These are phyloP conservation scores for Pseudomassariella vexata DNA, from an alignment of 2,329 filamentous ascomycete species.

Conservation along the genomic window DNA sequence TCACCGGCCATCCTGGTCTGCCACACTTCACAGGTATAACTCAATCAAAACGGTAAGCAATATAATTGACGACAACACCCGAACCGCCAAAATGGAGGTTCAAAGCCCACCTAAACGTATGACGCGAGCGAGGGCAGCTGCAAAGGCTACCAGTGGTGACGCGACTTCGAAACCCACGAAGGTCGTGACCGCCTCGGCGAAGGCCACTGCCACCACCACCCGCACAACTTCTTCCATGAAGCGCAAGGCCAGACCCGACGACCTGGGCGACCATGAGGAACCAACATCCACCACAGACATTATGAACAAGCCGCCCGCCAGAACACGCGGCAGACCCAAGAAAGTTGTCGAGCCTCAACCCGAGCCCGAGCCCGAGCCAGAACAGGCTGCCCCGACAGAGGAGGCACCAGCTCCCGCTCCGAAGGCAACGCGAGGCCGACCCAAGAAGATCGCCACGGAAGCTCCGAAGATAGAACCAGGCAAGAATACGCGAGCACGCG, in stretches of 20 bases:
- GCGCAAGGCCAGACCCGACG: constrained; percentile 51
- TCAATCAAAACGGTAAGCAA: constrained; percentile 5
- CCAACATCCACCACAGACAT: constrained; percentile 13
- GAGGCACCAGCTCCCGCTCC: constrained; percentile 16
- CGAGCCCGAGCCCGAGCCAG: constrained; percentile 21
- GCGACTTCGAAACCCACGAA: constrained; percentile 39
- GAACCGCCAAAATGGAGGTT: constrained; percentile 38
- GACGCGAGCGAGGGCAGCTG: constrained; percentile 44
- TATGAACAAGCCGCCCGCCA: constrained; percentile 28
- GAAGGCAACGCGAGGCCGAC: constrained; percentile 36
- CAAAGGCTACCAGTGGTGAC: constrained; percentile 25
- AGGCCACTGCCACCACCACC: constrained; percentile 26
- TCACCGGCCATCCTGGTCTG: too few relatives aligned
- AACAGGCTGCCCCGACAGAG: constrained; percentile 19
- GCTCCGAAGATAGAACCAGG: constrained; percentile 19
- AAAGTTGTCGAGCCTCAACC: constrained; percentile 29
- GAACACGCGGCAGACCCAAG: constrained; percentile 40
- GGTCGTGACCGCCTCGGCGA: constrained; percentile 24
- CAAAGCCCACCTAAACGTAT: constrained; percentile 54
- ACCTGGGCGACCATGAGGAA: constrained; percentile 42
- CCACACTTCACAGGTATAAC: too few relatives aligned
- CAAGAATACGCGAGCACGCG: constrained; percentile 21
- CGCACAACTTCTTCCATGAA: constrained; percentile 25
- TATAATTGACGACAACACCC: not conserved
- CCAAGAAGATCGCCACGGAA: constrained; percentile 31